These are phyloP conservation scores for Lentinula guzmanii DNA, from an alignment of 768 basidiomycete species.

Conservation along the genomic window DNA sequence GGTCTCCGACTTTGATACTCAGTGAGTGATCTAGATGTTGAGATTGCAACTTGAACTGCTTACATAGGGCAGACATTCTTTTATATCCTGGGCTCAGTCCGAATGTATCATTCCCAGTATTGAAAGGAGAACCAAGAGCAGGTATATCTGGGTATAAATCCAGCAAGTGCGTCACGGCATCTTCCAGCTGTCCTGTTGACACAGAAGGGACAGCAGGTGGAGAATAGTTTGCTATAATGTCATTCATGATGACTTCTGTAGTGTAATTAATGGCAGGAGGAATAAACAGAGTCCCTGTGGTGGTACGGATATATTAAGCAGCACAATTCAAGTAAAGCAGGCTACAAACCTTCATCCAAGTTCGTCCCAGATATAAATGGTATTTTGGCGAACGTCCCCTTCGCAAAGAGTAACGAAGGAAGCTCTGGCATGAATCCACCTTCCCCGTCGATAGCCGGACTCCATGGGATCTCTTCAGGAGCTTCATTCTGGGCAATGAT, in stretches of 20 bases:
- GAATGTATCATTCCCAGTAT: slow-evolving; percentile 15
- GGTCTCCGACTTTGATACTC: slow-evolving; percentile 15
- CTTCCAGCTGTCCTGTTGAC: slow-evolving; percentile 7
- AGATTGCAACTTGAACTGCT: not conserved
- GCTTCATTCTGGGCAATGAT: slow-evolving; percentile 8
- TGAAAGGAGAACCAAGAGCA: not conserved
- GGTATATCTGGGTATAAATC: not conserved
- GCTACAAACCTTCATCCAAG: slow-evolving; percentile 36
- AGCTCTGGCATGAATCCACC: slow-evolving; percentile 32
- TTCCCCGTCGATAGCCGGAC: slow-evolving; percentile 35
- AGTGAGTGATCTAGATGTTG: not conserved
- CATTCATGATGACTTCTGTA: slow-evolving; percentile 12
- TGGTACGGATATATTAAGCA: not conserved
- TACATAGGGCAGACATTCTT: slow-evolving; percentile 16
- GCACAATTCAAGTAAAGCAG: not conserved
- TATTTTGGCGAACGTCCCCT: slow-evolving; percentile 22
- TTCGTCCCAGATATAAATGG: slow-evolving; percentile 41
- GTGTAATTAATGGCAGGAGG: slow-evolving; percentile 15
- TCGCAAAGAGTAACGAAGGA: slow-evolving; percentile 25
- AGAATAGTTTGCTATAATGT: slow-evolving; percentile 18
- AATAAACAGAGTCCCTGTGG: slow-evolving; percentile 28
- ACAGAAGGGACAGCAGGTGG: slow-evolving; percentile 18
- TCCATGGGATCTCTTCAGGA: slow-evolving; percentile 21
- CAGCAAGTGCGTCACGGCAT: not conserved
- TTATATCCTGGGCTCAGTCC: slow-evolving; percentile 21